phyloP scores from a whole-genome alignment of 2,329 filamentous ascomycete genomes.

The Hypoxylon sp. region DNA sequence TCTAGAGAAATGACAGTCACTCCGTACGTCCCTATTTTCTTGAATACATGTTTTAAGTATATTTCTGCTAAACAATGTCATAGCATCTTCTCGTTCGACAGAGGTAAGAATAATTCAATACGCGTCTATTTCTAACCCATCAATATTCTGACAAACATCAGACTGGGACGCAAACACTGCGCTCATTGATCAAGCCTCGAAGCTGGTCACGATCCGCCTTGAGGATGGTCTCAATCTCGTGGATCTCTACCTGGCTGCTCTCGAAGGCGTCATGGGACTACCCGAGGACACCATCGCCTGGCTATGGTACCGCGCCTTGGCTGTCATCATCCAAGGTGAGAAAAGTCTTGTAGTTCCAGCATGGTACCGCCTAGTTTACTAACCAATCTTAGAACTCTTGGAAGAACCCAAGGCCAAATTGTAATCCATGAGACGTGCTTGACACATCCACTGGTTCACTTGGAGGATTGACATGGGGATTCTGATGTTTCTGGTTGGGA shows the following conservation, averaged over 20 bases:
- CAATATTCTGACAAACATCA: background rate
- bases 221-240: background rate
- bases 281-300: background rate
- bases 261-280: background rate
- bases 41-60: background rate
- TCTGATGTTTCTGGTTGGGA: background rate
- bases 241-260: background rate
- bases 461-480: background rate
- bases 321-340: background rate
- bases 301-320: background rate
- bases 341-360: background rate
- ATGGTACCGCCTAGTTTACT: background rate
- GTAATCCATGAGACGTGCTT: background rate
- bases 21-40: background rate
- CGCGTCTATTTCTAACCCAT: no score
- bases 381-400: background rate
- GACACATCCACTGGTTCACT: background rate
- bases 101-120: slow-evolving; percentile 4
- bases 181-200: background rate
- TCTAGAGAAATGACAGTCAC: background rate
- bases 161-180: background rate
- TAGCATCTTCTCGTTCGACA: background rate
- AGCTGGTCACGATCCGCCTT: background rate
- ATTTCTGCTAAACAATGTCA: background rate
- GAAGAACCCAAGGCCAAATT: background rate